These are phyloP conservation scores for Eimeria falciformis DNA, from an alignment of 169 alveolate species.

Conservation along the genomic window DNA sequence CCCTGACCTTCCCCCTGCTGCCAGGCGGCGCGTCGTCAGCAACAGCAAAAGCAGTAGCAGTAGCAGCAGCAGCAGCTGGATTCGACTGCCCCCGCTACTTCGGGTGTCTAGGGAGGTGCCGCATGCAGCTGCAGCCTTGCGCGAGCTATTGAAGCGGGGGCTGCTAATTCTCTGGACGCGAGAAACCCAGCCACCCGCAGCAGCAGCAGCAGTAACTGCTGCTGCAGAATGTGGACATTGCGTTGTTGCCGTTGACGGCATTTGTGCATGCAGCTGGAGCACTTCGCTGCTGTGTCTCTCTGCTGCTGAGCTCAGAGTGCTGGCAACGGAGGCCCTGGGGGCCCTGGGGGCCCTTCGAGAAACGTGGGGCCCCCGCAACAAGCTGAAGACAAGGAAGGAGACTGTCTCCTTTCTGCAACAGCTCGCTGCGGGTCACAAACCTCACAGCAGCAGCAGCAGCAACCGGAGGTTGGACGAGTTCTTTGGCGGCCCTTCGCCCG, in stretches of 20 bases:
- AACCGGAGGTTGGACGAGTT: not conserved
- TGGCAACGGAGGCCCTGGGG: not conserved
- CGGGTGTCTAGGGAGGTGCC: conserved; percentile 26
- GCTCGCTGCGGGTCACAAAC: not conserved
- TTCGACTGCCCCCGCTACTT: conserved; percentile 2
- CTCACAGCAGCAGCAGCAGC: conserved; percentile 17
- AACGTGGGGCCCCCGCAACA: not conserved
- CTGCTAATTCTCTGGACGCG: conserved; percentile 27
- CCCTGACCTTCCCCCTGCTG: not conserved
- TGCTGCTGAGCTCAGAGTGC: not conserved
- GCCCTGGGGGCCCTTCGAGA: conserved; percentile 4
- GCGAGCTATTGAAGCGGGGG: conserved; percentile 27
- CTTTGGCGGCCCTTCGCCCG: not conserved
- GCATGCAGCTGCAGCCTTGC: conserved; percentile 36
- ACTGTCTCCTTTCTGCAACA: not conserved
- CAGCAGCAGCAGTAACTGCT: not conserved
- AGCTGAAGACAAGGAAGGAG: not conserved
- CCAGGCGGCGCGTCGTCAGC: not conserved
- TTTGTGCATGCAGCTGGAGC: not conserved
- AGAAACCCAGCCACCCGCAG: not conserved
- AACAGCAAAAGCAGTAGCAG: not conserved
- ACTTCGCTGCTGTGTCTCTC: not conserved
- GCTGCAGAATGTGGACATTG: not conserved
- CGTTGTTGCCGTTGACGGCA: not conserved
- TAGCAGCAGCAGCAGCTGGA: conserved; percentile 12